phyloP scores from a whole-genome alignment of 2,329 filamentous ascomycete genomes.

The Apiospora malaysiana region DNA sequence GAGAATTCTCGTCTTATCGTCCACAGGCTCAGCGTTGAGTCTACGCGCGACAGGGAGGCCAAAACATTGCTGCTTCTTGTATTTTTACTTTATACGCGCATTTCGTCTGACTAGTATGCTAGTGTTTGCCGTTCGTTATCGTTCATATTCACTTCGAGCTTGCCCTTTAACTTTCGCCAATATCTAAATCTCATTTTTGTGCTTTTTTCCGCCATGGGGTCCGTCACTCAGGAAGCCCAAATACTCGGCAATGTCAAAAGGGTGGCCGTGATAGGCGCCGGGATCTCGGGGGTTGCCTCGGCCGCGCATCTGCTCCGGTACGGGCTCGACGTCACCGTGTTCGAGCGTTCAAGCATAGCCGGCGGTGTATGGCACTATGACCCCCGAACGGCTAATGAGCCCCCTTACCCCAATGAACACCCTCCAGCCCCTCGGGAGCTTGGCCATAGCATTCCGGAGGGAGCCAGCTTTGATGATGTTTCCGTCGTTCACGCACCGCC shows the following conservation, averaged over 20 bases:
- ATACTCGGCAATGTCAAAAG: conserved; percentile 35
- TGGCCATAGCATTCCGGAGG: conserved; percentile 24
- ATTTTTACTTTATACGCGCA: background rate
- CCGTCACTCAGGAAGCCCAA: conserved; percentile 21
- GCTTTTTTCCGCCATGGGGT: conserved; percentile 28
- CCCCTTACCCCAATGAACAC: conserved; percentile 36
- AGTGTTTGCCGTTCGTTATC: background rate
- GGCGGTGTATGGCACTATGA: conserved; percentile 73
- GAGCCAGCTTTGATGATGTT: conserved; percentile 34
- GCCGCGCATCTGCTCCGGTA: conserved; percentile 70
- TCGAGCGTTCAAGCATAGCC: conserved; percentile 64
- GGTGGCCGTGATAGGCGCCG: conserved; percentile 68
- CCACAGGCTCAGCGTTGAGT: background rate
- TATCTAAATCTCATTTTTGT: background rate
- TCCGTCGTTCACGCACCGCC: conserved; percentile 50
- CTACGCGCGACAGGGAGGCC: background rate
- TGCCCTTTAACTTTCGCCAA: background rate
- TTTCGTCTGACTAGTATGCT: background rate
- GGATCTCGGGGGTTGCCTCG: conserved; percentile 65
- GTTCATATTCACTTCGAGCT: background rate
- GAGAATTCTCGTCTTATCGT: background rate
- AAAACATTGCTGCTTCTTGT: too few species aligned
- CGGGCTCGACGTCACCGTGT: conserved; percentile 62
- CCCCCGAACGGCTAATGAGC: conserved; percentile 53
- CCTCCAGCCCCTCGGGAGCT: conserved; percentile 28